phyloP scores from a whole-genome alignment of 2,329 filamentous ascomycete species.

The Neofusicoccum laricinum region DNA sequence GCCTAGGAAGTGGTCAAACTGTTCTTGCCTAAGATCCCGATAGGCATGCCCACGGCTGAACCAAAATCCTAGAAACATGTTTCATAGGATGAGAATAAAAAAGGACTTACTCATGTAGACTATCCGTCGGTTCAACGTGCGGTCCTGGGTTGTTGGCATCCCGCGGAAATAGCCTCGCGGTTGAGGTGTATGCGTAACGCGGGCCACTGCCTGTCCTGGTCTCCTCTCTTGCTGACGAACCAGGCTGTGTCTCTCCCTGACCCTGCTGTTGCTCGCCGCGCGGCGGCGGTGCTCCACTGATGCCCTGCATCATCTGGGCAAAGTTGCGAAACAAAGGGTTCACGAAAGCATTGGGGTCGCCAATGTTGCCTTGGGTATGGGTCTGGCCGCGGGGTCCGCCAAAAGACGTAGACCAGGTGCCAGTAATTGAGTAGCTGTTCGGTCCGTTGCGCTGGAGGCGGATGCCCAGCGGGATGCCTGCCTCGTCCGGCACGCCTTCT shows the following conservation, averaged over 20 bases:
- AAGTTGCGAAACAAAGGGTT: conserved; percentile 40
- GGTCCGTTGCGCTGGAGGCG: conserved; percentile 39
- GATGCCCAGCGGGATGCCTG: conserved; percentile 30
- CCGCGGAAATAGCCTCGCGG: conserved; percentile 45
- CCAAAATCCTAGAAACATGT: no score
- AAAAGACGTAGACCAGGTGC: conserved; percentile 24
- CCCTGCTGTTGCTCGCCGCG: conserved; percentile 19
- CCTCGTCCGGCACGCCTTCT: conserved; percentile 33
- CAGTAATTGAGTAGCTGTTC: conserved; percentile 33
- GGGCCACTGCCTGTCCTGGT: conserved; percentile 18
- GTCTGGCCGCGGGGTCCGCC: conserved; percentile 26
- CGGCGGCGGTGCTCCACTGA: conserved; percentile 28
- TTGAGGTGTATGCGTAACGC: conserved; percentile 32
- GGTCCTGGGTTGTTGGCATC: conserved; percentile 51
- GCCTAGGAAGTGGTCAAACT: background rate
- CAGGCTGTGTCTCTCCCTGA: conserved; percentile 21
- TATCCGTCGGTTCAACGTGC: conserved; percentile 44
- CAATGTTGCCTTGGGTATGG: conserved; percentile 17
- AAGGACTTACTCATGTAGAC: conserved; percentile 46
- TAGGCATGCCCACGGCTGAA: background rate
- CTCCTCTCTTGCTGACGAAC: conserved; percentile 10
- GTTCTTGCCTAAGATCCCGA: background rate
- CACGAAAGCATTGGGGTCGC: conserved; percentile 19
- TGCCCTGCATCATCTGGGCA: conserved; percentile 45
- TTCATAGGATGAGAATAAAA: background rate